Base-by-base conservation (phyloP, 495 filamentous ascomycete genomes). In the Podospora fimiseda region DNA sequence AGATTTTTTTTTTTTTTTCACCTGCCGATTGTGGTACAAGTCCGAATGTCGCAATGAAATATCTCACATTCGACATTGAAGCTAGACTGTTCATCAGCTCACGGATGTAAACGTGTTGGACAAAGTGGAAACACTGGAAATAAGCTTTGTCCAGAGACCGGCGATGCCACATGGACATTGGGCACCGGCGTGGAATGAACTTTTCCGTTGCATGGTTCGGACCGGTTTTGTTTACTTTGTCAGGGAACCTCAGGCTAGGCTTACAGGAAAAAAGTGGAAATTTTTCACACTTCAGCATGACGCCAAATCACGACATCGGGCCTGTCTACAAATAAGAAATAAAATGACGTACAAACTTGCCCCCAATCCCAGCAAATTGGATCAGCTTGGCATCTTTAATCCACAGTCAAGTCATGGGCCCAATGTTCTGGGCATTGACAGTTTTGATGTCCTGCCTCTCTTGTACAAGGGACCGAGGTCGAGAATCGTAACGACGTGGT, bases 231-330 rank as follows among this genome's bases (percentile, higher is more conserved):
- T n/a, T n/a, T n/a, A n/a, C n/a, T n/a, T n/a, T n/a, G n/a, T n/a
- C n/a, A n/a, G n/a, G n/a, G n/a, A n/a, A n/a, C n/a, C n/a, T n/a
- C n/a, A n/a, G 27, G 27, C 27, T 6, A 11, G 27, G 27, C 27
- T 5, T 33, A 11, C 9, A 3, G 11, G 5, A 15, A 8, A 42
- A 51, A 20, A 30, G 22, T 52, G 41, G 53, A 55, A 55, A 55
- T 38, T 56, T 42, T 48, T 20, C 16, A 16, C 14, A 14, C 3
- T 38, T 20, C 6, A 36, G 22, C 44, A 57, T 57, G 49, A 52
- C 55, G 55, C 43, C 55, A 57, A 41, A 52, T 52, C 49, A 57
- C 55, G 55, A 57, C 49, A 57, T 56, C 16, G 15, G 18, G 7
- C 15, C 6, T 15, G 22, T 18, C 44, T 15, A 24, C 15, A 9